These are phyloP conservation scores for Ceratobasidium papillatum DNA, from an alignment of 1,284 basidiomycete species.

Conservation along the genomic window DNA sequence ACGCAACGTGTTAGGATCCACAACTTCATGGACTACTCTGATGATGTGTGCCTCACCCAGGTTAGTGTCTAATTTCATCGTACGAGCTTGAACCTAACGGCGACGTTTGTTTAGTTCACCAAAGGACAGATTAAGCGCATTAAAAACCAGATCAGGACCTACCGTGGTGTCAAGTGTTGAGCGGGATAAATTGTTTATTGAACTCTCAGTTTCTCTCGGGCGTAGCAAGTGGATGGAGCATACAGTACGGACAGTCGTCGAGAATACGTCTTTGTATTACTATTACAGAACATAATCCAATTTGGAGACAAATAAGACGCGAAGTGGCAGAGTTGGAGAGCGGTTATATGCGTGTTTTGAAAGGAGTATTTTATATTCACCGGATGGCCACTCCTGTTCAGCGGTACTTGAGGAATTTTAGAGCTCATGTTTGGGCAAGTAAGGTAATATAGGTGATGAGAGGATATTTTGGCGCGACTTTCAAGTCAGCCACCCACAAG, in stretches of 20 bases:
- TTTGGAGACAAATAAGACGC: not conserved
- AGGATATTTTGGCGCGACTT: no score
- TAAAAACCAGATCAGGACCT: conserved; percentile 28
- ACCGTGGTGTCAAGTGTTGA: conserved; percentile 26
- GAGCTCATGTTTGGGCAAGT: no score
- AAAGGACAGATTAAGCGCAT: conserved; percentile 16
- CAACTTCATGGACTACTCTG: conserved; percentile 36
- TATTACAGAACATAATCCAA: not conserved
- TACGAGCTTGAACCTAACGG: not conserved
- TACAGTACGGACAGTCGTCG: not conserved
- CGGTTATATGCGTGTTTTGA: no score
- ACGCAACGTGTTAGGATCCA: not conserved
- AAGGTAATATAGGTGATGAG: no score
- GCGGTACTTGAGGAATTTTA: no score
- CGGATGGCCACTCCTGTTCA: no score
- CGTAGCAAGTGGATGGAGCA: not conserved
- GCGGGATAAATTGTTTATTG: not conserved
- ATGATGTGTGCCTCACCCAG: conserved; percentile 12
- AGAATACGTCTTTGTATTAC: not conserved
- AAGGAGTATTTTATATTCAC: no score
- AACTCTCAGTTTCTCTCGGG: not conserved
- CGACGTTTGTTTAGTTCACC: conserved; percentile 1
- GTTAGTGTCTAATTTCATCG: not conserved
- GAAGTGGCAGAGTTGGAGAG: no score
- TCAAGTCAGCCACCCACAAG: conserved; percentile 12